Conservation (phyloP, 2,329 filamentous ascomycete species). For the Coniochaeta prunicola region DNA sequence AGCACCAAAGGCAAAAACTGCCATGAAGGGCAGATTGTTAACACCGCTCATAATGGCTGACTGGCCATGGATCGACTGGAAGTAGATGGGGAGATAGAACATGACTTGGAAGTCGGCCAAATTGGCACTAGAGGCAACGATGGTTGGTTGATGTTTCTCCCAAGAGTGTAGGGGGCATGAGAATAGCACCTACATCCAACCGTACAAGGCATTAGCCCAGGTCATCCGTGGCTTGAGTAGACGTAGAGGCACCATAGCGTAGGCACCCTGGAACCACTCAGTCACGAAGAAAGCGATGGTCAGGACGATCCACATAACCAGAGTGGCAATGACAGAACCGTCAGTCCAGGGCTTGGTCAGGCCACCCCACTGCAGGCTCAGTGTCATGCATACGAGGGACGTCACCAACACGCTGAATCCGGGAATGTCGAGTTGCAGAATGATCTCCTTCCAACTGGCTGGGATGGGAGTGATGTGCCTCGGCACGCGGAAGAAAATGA, state of each 20-base stretch:
- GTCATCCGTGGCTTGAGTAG: constrained; percentile 50
- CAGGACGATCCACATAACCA: constrained; percentile 45
- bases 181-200: background rate
- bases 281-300: constrained; percentile 41
- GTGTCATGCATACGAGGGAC: constrained; percentile 24
- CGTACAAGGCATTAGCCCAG: constrained; percentile 14
- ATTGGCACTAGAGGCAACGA: constrained; percentile 38
- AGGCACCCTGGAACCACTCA: constrained; percentile 52
- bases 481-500: constrained; percentile 13
- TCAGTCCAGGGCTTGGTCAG: constrained; percentile 52
- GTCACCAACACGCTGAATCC: constrained; percentile 25
- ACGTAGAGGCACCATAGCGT: constrained; percentile 57
- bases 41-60: constrained; percentile 49
- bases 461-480: constrained; percentile 8
- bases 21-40: constrained; percentile 29
- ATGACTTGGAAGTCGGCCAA: constrained; percentile 43
- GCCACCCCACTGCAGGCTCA: constrained; percentile 31
- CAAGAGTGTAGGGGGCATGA: background rate
- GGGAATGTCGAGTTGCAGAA: constrained; percentile 28
- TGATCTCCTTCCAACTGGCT: constrained; percentile 16
- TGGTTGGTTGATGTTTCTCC: background rate
- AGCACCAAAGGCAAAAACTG: constrained; percentile 12
- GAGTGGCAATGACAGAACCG: constrained; percentile 49
- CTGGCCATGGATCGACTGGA: constrained; percentile 57
- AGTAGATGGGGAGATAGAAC: constrained; percentile 66